Evolutionary conservation across 768 basidiomycete genomes (phyloP), one percentile per base, ranked within the genome.

Genomic region (Leucosporidium yakuticum): DNA sequence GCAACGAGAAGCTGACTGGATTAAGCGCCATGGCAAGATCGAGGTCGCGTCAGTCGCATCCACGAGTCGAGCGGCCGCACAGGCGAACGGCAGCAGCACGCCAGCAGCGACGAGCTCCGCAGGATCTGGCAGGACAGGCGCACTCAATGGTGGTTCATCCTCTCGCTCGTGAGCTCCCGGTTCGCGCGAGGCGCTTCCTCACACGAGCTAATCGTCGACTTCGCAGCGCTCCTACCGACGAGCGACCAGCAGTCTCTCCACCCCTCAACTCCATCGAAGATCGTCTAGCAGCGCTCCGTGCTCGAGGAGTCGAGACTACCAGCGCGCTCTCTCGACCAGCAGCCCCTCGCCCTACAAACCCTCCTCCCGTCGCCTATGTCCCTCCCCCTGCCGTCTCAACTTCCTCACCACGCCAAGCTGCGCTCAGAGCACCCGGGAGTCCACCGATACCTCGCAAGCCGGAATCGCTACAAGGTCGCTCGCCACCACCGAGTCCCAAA

Each of bases 191-290:
- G 4, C 12, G 8, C 25, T n/a, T 4, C 25, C 34, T 29, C 23
- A 25, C 2, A 15, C n/a, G 23, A 44, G 39, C 39, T 44, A 15
- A 44, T 15, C 39, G 8, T 44, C 39, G 14, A 9, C 39, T 44
- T 44, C 39, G 55, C 36, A 23, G 9, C 50, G 23, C 60, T 21
- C 17, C 48, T 48, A 0, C 27, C n/a, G 34, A 34, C 19, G n/a
- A 20, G 8, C 58, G 7, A 2, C 54, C 44, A 32, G 44, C 12
- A 14, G 59, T 48, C 39, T 44, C 39, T 44, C 39, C 39, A 7
- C 39, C 39, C 1, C 31, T 27, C 17, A 62, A 57, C 21, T 29
- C 50, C 1, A 44, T 67, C 60, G 60, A 47, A n/a, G 60, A 67
- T 3, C 53, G 65, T 14, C 8, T 67, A 6, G 65, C 65, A 3